These are phyloP conservation scores for Pseudocercospora ulei DNA, from an alignment of 2,329 filamentous ascomycete genomes.

Conservation along the genomic window DNA sequence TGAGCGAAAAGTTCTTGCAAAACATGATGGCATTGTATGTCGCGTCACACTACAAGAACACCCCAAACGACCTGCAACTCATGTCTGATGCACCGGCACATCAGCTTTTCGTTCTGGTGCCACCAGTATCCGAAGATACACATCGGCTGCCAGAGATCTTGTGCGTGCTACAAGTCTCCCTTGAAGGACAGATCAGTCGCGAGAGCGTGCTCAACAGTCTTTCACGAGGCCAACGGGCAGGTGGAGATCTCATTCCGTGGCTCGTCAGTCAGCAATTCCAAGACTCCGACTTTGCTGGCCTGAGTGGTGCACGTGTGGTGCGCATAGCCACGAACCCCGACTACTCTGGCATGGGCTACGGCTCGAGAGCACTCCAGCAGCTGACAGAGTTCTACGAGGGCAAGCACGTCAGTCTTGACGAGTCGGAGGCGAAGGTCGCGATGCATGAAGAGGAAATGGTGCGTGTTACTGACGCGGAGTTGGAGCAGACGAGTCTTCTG, in stretches of 20 bases:
- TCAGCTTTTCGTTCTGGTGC: conserved; percentile 87
- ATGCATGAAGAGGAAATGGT: conserved; percentile 51
- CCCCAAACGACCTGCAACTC: conserved; percentile 92
- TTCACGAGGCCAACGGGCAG: conserved; percentile 76
- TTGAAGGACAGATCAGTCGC: conserved; percentile 90
- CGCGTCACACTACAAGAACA: conserved; percentile 95
- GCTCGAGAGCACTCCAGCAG: conserved; percentile 75
- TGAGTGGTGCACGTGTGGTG: conserved; percentile 85
- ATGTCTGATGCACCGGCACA: conserved; percentile 97
- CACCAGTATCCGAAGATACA: conserved; percentile 67
- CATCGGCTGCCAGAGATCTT: conserved; percentile 81
- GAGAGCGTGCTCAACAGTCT: conserved; percentile 85
- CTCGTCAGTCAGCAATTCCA: conserved; percentile 96
- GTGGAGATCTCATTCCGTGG: conserved; percentile 94
- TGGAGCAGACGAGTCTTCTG: conserved; percentile 64
- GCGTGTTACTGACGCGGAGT: conserved; percentile 70
- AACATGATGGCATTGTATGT: conserved; percentile 98
- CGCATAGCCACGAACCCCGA: conserved; percentile 95
- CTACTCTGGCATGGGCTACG: conserved; percentile 86
- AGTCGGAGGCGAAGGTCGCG: conserved; percentile 48
- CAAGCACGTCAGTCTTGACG: conserved; percentile 75
- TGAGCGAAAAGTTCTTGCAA: conserved; percentile 93
- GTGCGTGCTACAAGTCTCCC: conserved; percentile 84
- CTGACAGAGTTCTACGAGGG: conserved; percentile 90
- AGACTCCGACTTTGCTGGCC: conserved; percentile 85